Evolutionary conservation across 2,329 filamentous ascomycete species (phyloP), one percentile per base, ranked within the genome.

Genomic region (Penicillium sp.): DNA sequence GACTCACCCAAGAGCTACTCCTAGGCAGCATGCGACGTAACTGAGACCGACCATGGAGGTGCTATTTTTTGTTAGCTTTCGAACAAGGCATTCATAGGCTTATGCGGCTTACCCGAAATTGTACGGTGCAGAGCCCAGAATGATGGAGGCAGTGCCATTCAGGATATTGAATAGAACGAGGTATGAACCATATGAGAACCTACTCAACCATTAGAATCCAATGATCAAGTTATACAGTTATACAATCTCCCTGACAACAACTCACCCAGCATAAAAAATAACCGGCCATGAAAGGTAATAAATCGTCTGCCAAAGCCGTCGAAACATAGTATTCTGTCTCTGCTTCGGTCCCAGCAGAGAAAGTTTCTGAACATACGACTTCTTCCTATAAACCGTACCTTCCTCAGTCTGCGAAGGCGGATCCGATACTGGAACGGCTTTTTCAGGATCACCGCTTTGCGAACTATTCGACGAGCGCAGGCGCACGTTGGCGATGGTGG

Each of bases 101-200:
- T 22, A 10, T 9, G 40, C n/a, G 2, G 19, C 40, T 44, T 63
- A 76, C 75, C 72, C 65, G 47, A 79, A 79, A 56, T 77, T 75
- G 53, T 79, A 79, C 0, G 78, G 77, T 7, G 69, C 58, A 7
- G 65, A 68, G 7, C 75, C 69, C 2, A 80, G 65, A 54, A 79
- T 75, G 6, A 79, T 70, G 0, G 77, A 78, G 1, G 76, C 67
- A 0, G 78, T 80, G 15, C 68, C 78, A 35, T 79, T 79, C 22
- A 79, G 58, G 30, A 80, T 76, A 58, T 79, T 80, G 66, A 79
- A 79, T 64, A 75, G 73, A 0, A 78, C 71, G 17, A 79, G 69
- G 37, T 79, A 77, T 3, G 75, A 75, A 1, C 78, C 78, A 44
- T 79, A 79, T 0, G 75, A 77, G 44, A 79, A 78, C 10, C 75